These are phyloP conservation scores for Cystobasidium onofrii DNA, from an alignment of 768 basidiomycete species.

Conservation along the genomic window DNA sequence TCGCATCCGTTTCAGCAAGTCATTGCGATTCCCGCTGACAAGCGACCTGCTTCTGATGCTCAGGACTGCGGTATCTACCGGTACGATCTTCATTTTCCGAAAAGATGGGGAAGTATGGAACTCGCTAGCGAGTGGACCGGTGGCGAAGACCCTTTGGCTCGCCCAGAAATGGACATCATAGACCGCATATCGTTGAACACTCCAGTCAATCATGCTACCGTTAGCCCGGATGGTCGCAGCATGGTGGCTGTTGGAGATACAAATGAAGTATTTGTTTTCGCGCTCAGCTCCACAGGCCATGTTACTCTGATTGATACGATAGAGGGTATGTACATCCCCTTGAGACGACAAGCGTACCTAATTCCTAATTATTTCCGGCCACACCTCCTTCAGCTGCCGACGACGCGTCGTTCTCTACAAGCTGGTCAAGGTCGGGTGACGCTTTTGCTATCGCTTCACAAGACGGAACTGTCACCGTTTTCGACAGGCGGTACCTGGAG, in stretches of 20 bases:
- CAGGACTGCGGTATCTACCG: conserved; percentile 65
- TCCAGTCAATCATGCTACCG: conserved; percentile 51
- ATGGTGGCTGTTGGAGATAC: conserved; percentile 88
- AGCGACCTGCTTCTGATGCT: neutral
- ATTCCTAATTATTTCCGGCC: too few relatives aligned
- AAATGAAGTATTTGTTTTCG: conserved; percentile 71
- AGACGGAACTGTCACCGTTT: conserved; percentile 23
- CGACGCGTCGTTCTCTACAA: conserved; percentile 27
- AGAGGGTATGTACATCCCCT: conserved; percentile 3
- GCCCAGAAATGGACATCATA: conserved; percentile 11
- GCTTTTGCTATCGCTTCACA: conserved; percentile 25
- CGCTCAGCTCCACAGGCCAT: conserved; percentile 38
- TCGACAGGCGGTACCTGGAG: conserved; percentile 17
- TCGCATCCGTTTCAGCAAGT: neutral
- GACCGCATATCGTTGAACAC: conserved; percentile 31
- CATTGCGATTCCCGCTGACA: neutral
- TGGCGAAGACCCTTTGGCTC: neutral
- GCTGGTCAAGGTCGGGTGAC: conserved; percentile 25
- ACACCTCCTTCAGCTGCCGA: conserved; percentile 1
- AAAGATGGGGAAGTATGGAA: conserved; percentile 11
- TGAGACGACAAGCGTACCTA: too few relatives aligned
- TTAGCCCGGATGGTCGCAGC: conserved; percentile 79
- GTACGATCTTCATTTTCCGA: conserved; percentile 48
- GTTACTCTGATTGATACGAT: neutral
- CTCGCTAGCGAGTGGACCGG: neutral